These are phyloP conservation scores for Endotrypanum monterogeii DNA, from an alignment of 208 protist genomes.

Conservation along the genomic window DNA sequence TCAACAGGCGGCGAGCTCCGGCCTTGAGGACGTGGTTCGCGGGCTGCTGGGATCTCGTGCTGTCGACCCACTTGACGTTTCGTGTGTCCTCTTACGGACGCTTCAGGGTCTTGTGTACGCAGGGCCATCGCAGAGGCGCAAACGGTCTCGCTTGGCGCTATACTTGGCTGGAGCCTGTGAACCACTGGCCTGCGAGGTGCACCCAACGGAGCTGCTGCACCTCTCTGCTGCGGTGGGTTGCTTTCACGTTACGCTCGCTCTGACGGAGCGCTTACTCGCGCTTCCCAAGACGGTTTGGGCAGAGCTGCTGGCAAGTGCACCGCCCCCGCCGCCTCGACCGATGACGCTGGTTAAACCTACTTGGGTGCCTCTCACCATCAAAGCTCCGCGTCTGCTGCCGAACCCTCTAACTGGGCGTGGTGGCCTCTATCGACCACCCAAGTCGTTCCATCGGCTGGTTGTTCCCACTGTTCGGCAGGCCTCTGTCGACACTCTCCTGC, in stretches of 20 bases:
- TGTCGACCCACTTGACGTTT: constrained; percentile 38
- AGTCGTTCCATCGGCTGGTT: constrained; percentile 53
- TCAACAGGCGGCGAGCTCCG: constrained; percentile 36
- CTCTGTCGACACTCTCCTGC: constrained; percentile 27
- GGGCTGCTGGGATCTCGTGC: constrained; percentile 43
- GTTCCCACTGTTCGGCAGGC: constrained; percentile 33
- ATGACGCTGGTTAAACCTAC: constrained; percentile 48
- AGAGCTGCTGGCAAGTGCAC: constrained; percentile 44
- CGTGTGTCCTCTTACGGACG: constrained; percentile 34
- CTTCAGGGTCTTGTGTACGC: constrained; percentile 35
- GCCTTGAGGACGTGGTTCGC: constrained; percentile 46
- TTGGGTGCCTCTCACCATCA: constrained; percentile 35
- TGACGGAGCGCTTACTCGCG: constrained; percentile 41
- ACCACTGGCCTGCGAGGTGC: constrained; percentile 36
- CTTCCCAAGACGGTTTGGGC: constrained; percentile 39
- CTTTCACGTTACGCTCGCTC: constrained; percentile 40
- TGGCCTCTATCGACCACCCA: constrained; percentile 42
- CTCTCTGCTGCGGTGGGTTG: constrained; percentile 50
- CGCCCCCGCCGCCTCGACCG: constrained; percentile 41
- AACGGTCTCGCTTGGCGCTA: constrained; percentile 26
- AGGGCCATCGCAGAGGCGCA: neutral
- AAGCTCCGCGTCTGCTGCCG: constrained; percentile 29
- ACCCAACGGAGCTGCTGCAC: constrained; percentile 70
- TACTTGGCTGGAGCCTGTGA: constrained; percentile 43
- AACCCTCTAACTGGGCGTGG: constrained; percentile 35